These are phyloP conservation scores for Pseudocercospora cruenta DNA, from an alignment of 2,329 filamentous ascomycete species.

Conservation along the genomic window DNA sequence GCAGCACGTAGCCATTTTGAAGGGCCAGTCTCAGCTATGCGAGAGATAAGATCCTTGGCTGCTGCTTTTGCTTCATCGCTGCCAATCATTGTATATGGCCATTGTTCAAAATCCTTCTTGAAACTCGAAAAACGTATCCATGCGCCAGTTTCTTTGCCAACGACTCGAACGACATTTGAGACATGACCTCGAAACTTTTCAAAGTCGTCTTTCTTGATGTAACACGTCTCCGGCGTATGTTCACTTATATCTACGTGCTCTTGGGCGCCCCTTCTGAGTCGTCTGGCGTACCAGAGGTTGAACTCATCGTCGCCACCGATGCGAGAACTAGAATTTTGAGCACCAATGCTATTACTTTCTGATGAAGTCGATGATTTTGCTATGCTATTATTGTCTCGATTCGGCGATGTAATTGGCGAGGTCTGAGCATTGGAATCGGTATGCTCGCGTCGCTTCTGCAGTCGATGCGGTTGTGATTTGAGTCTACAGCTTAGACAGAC, in stretches of 20 bases:
- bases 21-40: not conserved
- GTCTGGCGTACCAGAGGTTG: not conserved
- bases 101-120: not conserved
- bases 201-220: not conserved
- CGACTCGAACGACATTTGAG: not conserved
- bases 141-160: not conserved
- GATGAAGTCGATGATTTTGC: not conserved
- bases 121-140: not conserved
- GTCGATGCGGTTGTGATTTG: slow-evolving; percentile 12
- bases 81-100: not conserved
- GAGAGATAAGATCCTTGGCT: not conserved
- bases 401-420: not conserved
- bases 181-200: not conserved
- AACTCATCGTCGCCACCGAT: not conserved
- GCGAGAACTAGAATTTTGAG: not conserved
- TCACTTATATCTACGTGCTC: not conserved
- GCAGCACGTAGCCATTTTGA: not conserved
- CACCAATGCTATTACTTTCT: not conserved
- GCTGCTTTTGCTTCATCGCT: not conserved
- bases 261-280: not conserved
- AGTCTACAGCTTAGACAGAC: slow-evolving; percentile 33
- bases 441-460: not conserved
- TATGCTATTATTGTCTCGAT: not conserved
- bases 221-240: not conserved
- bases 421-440: not conserved